These are phyloP conservation scores for Talaromyces ruber DNA, from an alignment of 495 filamentous ascomycete genomes.

Conservation along the genomic window DNA sequence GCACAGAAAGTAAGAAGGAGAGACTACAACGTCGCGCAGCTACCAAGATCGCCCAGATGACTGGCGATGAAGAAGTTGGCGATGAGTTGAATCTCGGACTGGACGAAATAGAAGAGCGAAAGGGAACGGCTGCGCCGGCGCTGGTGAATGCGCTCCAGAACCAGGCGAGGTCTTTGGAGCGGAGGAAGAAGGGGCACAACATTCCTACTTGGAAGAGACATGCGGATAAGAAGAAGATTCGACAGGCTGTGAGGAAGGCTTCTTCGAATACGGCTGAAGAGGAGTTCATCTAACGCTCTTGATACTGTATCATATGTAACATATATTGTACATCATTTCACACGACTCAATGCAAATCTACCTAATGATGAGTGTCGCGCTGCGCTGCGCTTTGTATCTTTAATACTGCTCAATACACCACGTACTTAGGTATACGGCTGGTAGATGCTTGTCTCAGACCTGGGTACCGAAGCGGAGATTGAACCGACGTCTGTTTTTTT, in stretches of 20 bases:
- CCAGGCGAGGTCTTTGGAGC: conserved; percentile 14
- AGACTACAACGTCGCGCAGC: conserved; percentile 28
- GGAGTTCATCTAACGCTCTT: background rate
- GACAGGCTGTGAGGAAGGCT: conserved; percentile 30
- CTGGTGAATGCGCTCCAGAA: background rate
- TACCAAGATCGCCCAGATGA: conserved; percentile 19
- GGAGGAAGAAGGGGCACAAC: conserved; percentile 29
- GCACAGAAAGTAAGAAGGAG: conserved; percentile 46
- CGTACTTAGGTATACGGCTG: no score
- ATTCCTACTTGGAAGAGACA: conserved; percentile 42
- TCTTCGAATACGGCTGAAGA: background rate
- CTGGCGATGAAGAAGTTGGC: conserved; percentile 11
- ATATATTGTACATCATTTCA: conserved; percentile 5
- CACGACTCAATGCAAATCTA: background rate
- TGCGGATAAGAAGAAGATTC: conserved; percentile 32
- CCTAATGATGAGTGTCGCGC: no score
- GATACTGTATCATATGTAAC: conserved; percentile 3
- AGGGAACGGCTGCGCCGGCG: conserved; percentile 26
- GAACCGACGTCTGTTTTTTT: no score
- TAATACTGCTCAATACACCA: no score
- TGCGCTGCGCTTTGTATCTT: no score
- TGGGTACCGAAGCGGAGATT: no score
- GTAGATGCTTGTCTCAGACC: no score
- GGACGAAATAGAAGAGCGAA: conserved; percentile 19
- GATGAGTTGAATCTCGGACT: conserved; percentile 8